These are phyloP conservation scores for Eleusine indica DNA, from an alignment of 176 grass and related monocot genomes.

Conservation along the genomic window DNA sequence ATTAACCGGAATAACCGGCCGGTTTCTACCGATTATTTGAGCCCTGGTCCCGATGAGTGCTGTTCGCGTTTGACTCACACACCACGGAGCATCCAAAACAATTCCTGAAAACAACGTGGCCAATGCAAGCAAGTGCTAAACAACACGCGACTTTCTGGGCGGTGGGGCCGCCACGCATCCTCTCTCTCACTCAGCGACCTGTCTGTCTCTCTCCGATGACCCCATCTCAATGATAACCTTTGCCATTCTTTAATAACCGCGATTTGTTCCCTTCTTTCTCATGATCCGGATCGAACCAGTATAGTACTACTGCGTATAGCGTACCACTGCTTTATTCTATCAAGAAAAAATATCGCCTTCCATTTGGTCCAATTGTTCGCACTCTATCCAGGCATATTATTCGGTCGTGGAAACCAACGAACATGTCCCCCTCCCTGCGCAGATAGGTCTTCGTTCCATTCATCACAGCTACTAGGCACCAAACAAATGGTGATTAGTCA, in stretches of 20 bases:
- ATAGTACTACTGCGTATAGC: neutral
- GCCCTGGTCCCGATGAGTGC: neutral
- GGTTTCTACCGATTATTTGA: too few species aligned
- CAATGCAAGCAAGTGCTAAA: neutral
- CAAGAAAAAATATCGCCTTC: neutral
- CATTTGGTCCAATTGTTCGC: slow-evolving; percentile 25
- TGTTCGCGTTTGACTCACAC: slow-evolving; percentile 26
- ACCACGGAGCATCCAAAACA: neutral
- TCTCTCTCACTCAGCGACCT: neutral
- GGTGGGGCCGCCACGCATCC: neutral
- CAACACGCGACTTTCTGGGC: slow-evolving; percentile 15
- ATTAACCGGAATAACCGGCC: too few species aligned
- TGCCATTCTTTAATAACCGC: neutral
- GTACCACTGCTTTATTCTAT: neutral
- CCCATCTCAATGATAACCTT: neutral
- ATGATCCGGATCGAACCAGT: slow-evolving; percentile 9
- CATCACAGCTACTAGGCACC: slow-evolving; percentile 1
- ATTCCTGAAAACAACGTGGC: slow-evolving; percentile 15
- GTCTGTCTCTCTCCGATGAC: neutral
- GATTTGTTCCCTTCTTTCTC: slow-evolving; percentile 14
- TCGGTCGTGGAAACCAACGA: slow-evolving; percentile 11
- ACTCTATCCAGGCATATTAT: neutral
- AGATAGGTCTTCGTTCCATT: neutral
- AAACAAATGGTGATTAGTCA: slow-evolving; percentile 42
- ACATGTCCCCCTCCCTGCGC: neutral